Evolutionary conservation across 306 rosid species (phyloP).

Genomic region (Quercus agrifolia): DNA sequence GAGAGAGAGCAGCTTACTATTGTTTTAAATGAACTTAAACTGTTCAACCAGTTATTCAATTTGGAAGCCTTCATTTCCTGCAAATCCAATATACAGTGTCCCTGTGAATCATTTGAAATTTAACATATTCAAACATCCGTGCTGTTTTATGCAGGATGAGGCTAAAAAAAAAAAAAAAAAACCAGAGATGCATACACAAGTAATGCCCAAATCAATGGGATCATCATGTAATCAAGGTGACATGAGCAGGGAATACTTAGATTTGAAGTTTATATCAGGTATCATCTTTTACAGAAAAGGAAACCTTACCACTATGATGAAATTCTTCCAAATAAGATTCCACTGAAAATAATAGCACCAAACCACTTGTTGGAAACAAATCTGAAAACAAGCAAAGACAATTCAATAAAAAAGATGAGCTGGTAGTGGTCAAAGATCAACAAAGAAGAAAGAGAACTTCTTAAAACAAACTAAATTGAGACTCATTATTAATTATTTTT

Average conservation of each 20-base stretch:
- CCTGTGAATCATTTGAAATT: neutral
- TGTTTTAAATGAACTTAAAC: neutral
- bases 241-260: neutral
- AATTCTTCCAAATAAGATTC: constrained; percentile 72
- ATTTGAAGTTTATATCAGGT: neutral
- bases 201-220: neutral
- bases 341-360: constrained; percentile 82
- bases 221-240: neutral
- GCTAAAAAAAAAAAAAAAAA: neutral
- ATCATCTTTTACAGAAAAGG: neutral
- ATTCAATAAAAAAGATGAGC: constrained; percentile 3
- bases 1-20: neutral
- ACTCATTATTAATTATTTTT: neutral
- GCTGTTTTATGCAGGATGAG: neutral
- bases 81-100: neutral
- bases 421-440: neutral
- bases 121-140: neutral
- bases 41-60: neutral
- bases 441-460: neutral
- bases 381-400: constrained; percentile 36
- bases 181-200: neutral
- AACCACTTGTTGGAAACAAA: constrained; percentile 96
- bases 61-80: neutral
- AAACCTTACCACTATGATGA: constrained; percentile 35
- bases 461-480: neutral